Evolutionary conservation across 495 filamentous ascomycete genomes (phyloP).

Genomic region (Hyaloscypha variabilis): DNA sequence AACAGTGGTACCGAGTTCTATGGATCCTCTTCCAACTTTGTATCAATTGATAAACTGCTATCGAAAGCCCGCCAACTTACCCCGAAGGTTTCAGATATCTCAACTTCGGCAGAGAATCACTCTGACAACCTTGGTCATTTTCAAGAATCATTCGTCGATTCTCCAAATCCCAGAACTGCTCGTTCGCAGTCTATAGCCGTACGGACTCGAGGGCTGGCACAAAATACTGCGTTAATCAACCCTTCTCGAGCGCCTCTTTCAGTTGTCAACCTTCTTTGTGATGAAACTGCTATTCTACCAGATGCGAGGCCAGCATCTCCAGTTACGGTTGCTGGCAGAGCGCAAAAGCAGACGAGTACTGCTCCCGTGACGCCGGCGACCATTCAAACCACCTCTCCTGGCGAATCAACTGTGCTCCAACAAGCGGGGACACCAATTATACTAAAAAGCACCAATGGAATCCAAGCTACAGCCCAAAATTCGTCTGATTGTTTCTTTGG

Average conservation of each 20-base stretch:
- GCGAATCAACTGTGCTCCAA: neutral
- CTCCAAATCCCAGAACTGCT: neutral
- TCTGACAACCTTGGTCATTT: neutral
- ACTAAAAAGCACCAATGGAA: neutral
- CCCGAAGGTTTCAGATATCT: neutral
- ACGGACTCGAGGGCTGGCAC: neutral
- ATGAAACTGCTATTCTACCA: neutral
- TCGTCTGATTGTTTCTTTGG: neutral
- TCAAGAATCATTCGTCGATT: neutral
- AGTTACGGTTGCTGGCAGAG: slow-evolving; percentile 2
- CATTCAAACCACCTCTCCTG: neutral
- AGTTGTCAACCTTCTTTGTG: slow-evolving; percentile 9
- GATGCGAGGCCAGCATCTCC: neutral
- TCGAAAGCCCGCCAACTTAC: neutral
- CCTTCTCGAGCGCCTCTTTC: neutral
- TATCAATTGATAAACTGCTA: neutral
- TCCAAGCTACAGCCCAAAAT: neutral
- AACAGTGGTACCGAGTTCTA: slow-evolving; percentile 13
- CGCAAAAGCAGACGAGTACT: neutral
- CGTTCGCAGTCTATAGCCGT: neutral
- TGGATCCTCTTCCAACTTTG: neutral
- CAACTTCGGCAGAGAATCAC: neutral
- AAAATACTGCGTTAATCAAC: neutral
- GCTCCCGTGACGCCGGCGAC: neutral
- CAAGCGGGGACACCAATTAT: neutral